Base-by-base conservation (phyloP, 2,329 filamentous ascomycete genomes). In the Aspergillus sp. region DNA sequence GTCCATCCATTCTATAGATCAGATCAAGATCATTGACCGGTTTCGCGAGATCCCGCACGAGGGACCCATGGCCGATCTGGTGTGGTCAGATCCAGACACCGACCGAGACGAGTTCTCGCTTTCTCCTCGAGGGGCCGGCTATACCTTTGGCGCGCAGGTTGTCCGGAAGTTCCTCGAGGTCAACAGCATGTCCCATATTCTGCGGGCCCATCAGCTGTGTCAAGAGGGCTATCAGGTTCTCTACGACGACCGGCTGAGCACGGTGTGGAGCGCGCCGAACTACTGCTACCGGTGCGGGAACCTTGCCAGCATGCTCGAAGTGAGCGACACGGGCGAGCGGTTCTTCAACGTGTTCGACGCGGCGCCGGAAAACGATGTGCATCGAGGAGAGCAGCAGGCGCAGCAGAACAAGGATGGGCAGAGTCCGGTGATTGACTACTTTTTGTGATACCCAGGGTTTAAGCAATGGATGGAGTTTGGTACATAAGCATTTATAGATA, bases 11-110 rank as follows among this genome's bases (percentile, higher is more conserved):
- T 93, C 85, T 27, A 95, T 98, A 56, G 91, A 98, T 60, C 91
- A 98, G 64, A 96, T 98, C 65, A 96, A 98, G 63, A 93, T 98
- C 60, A 96, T 98, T 57, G 91, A 98, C 64, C 85, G 91, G 28
- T 98, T 96, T 69, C 80, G 91, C 47, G 91, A 98, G 58, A 98
- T 98, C 39, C 91, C 91, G 4, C 91, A 98, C 64, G 91, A 98
- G 63, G 91, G 91, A 0, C 91, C 91, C 20, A 98, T 98, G 91
- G 91, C 91, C n/a, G 91, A 98, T 60, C 69, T 98, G 4, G 91
- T 98, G 19, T 98, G 91, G 91, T 94, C 86, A 13, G 91, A 98
- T 57, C 91, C 91, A 0, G 91, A 98, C 57, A 82, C 85, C n/a
- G 91, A 98, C 49, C 76, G 88, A 36, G 91, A 98, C 62, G 91